Percentiles rank a stretch among this genome's conserved stretches.
Conservation (phyloP, 257 asterid species). For the Voacanga thouarsii region DNA sequence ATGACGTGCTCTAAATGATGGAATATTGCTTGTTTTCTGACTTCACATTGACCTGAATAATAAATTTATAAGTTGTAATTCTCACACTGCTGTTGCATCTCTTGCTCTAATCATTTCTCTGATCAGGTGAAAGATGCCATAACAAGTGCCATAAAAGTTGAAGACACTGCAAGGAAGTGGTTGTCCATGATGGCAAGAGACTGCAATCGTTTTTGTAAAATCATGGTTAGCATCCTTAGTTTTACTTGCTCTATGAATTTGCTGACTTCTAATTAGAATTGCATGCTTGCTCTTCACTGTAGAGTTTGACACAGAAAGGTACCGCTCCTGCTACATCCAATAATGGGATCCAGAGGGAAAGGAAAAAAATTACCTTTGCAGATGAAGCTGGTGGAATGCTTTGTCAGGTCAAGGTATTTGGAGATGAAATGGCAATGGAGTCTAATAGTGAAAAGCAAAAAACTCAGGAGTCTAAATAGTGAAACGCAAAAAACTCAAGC, state of each 20-base stretch:
- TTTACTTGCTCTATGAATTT: neutral
- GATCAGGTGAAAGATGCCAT: slow-evolving; percentile 68
- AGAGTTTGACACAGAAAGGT: slow-evolving; percentile 58
- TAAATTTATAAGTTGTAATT: neutral
- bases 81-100: neutral
- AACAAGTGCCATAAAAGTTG: slow-evolving; percentile 51
- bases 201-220: slow-evolving; percentile 90
- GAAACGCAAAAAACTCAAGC: slow-evolving; percentile 24
- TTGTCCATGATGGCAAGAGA: slow-evolving; percentile 78
- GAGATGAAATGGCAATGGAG: slow-evolving; percentile 29
- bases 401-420: slow-evolving; percentile 61
- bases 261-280: slow-evolving; percentile 11
- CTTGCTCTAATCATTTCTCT: slow-evolving; percentile 10
- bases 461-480: slow-evolving; percentile 22
- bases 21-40: neutral
- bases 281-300: slow-evolving; percentile 11
- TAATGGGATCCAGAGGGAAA: slow-evolving; percentile 34
- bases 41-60: neutral
- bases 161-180: slow-evolving; percentile 71
- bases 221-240: slow-evolving; percentile 60
- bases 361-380: slow-evolving; percentile 69
- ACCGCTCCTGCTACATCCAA: slow-evolving; percentile 26
- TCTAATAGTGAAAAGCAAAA: slow-evolving; percentile 27
- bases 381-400: slow-evolving; percentile 90
- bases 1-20: too few species aligned